Base-by-base conservation (phyloP, 2,329 filamentous ascomycete species). In the Corinectria fuckeliana region DNA sequence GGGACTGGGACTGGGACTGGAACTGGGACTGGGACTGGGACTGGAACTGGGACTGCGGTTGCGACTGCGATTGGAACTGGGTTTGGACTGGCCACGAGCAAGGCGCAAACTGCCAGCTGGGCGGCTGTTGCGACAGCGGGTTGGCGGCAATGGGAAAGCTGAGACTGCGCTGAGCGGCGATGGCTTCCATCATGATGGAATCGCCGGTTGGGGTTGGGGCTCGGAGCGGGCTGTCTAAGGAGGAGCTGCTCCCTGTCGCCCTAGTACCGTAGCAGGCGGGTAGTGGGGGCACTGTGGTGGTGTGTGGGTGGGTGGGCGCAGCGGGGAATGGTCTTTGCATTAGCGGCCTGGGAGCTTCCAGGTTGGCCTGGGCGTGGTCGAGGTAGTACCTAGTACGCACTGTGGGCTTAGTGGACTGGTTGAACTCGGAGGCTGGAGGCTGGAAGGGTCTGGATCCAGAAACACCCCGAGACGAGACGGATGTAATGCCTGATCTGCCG, bases 131-230 rank as follows among this genome's bases (percentile, higher is more conserved):
- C 26, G 49, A 23, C 7, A 25, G 41, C 23, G 41, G 21, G 14
- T 44, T n/a, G n/a, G 41, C 14, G 21, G 61, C 54, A 60, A 69
- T 64, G 56, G 67, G 65, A 20, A 64, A 68, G 63, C 56, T 69
- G 67, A 69, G 49, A 61, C 60, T 69, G 63, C 61, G 67, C 59
- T 67, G 63, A 59, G 49, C 34, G 44, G 59, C 61, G 56, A 67
- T 57, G 50, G 61, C 63, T 54, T 69, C 65, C 67, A 69, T 69
- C 63, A 68, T 69, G 39, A 68, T 69, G 39, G 55, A 62, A 32
- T 32, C 58, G 44, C 48, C 56, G 45, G 56, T 47, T 55, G 53
- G 28, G 48, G 50, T 41, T 53, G 39, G 21, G 56, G 41, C 32
- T 50, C 32, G 48, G 50, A 42, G 53, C 42, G 21, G 56, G 41